Evolutionary conservation across 495 filamentous ascomycete genomes (phyloP).

Genomic region (Penicillium manginii): DNA sequence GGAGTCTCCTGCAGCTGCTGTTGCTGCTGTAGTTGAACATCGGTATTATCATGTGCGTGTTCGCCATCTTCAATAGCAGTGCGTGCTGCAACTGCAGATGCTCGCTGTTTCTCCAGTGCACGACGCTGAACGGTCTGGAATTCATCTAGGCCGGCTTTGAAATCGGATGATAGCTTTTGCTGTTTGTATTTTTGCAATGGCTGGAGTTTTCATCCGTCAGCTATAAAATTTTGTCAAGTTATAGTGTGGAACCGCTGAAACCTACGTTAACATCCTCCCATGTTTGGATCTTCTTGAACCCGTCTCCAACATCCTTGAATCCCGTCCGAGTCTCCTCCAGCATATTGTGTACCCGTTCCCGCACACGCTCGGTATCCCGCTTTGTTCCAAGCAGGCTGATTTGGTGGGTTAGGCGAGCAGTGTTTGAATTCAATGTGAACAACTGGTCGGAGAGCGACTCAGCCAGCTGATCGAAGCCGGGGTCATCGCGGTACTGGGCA

Average conservation of each 20-base stretch:
- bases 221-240: neutral
- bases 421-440: conserved; percentile 84
- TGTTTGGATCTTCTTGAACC: conserved; percentile 84
- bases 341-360: conserved; percentile 84
- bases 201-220: conserved; percentile 47
- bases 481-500: conserved; percentile 79
- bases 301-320: conserved; percentile 95
- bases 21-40: conserved; percentile 59
- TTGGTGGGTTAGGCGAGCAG: conserved; percentile 77
- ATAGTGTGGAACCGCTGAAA: conserved; percentile 5
- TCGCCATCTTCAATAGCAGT: conserved; percentile 66
- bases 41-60: conserved; percentile 34
- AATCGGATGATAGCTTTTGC: conserved; percentile 89
- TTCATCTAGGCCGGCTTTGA: conserved; percentile 81
- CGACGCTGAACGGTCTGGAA: conserved; percentile 89
- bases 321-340: conserved; percentile 80
- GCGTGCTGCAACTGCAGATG: conserved; percentile 79
- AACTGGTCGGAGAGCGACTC: conserved; percentile 82
- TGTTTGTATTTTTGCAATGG: conserved; percentile 93
- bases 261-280: conserved; percentile 94
- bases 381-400: conserved; percentile 84
- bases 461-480: conserved; percentile 84
- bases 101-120: conserved; percentile 89
- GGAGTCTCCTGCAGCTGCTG: conserved; percentile 80
- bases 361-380: conserved; percentile 86